Percentiles rank a stretch among this genome's conserved stretches.
Conservation (phyloP, 495 filamentous ascomycete genomes). For the Bacidia rubella region DNA sequence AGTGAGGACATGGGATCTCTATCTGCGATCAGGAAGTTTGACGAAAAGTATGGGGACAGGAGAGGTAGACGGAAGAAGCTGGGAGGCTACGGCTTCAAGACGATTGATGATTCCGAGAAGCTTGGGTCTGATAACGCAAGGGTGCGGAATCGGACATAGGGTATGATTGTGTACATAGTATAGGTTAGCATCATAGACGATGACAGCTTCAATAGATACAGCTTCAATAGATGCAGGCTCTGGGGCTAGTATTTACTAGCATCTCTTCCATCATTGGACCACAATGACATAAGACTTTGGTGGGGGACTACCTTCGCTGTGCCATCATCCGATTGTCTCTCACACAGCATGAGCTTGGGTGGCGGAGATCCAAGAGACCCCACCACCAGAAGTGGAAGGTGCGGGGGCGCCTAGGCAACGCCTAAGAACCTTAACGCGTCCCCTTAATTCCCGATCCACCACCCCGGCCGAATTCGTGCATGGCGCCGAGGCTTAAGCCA, state of each 20-base stretch:
- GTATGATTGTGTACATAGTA: background rate
- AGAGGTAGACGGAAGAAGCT: conserved; percentile 55
- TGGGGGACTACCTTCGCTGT: too few species aligned
- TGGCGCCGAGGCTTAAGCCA: background rate
- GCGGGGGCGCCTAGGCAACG: background rate
- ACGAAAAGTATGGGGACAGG: conserved; percentile 90
- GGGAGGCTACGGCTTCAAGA: conserved; percentile 51
- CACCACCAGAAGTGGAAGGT: background rate
- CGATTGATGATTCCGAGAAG: conserved; percentile 25
- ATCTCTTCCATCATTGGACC: too few species aligned
- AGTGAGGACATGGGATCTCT: conserved; percentile 88
- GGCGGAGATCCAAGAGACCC: too few species aligned
- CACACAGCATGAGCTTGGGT: too few species aligned
- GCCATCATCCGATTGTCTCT: too few species aligned
- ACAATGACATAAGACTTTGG: too few species aligned
- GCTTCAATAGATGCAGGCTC: too few species aligned
- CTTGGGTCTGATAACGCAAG: conserved; percentile 21
- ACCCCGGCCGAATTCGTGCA: background rate
- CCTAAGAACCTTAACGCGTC: background rate
- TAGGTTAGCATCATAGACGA: too few species aligned
- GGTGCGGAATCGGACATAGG: conserved; percentile 22
- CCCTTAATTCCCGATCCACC: background rate
- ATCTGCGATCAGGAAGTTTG: conserved; percentile 81
- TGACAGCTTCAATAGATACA: too few species aligned
- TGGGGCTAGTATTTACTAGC: too few species aligned